These are phyloP conservation scores for Ogataea dorogensis DNA, from an alignment of 805 yeast genomes.

Conservation along the genomic window DNA sequence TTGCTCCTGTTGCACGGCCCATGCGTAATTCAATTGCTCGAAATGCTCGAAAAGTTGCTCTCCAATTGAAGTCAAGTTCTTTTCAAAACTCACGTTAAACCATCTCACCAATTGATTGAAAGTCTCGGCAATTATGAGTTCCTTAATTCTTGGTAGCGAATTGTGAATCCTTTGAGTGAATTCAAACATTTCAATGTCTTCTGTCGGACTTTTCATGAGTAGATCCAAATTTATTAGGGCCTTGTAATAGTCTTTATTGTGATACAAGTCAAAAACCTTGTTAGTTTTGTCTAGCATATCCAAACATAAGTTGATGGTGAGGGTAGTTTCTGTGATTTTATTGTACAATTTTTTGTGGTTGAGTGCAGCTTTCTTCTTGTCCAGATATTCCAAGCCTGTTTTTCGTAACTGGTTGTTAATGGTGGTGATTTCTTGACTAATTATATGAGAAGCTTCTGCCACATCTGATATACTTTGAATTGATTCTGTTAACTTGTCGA, in stretches of 20 bases:
- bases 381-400: conserved; percentile 65
- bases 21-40: conserved; percentile 52
- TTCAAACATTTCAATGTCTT: conserved; percentile 63
- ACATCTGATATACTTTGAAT: conserved; percentile 63
- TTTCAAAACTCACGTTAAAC: conserved; percentile 59
- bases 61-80: conserved; percentile 60
- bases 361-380: conserved; percentile 57
- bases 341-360: conserved; percentile 60
- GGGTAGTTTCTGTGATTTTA: conserved; percentile 70
- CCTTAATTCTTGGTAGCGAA: conserved; percentile 73
- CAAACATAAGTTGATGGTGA: conserved; percentile 67
- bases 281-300: conserved; percentile 85
- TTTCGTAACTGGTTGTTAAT: conserved; percentile 58
- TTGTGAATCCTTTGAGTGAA: conserved; percentile 71
- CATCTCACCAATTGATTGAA: conserved; percentile 64
- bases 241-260: conserved; percentile 72
- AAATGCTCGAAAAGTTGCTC: conserved; percentile 53
- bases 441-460: conserved; percentile 51
- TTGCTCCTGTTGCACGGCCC: conserved; percentile 50
- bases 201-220: conserved; percentile 63
- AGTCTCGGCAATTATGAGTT: conserved; percentile 72
- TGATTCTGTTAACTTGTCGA: conserved; percentile 54
- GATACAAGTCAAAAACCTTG: conserved; percentile 77
- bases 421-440: conserved; percentile 52
- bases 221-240: conserved; percentile 83